These are phyloP conservation scores for Hyaloraphidium curvatum DNA, from an alignment of 192 early-diverging fungal species.

Conservation along the genomic window DNA sequence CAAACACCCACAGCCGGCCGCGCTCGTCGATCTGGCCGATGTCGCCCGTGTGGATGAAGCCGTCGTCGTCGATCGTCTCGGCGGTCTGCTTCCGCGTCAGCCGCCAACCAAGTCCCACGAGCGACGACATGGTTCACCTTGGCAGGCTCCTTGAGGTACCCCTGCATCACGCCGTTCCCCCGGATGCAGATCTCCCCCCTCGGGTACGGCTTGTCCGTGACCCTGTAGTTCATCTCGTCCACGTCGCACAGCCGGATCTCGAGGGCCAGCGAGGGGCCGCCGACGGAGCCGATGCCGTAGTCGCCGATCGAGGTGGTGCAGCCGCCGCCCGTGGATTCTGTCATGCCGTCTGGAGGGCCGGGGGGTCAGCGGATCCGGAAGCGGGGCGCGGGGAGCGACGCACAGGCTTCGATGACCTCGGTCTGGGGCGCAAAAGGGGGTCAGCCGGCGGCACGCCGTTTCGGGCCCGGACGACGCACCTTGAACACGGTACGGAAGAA, in stretches of 20 bases:
- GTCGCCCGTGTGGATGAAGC: conserved; percentile 74
- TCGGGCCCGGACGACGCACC: too few species aligned
- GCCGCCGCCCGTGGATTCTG: conserved; percentile 27
- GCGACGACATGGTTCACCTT: too few species aligned
- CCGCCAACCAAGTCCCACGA: too few species aligned
- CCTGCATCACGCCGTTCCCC: conserved; percentile 33
- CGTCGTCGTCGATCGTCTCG: conserved; percentile 53
- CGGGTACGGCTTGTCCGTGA: conserved; percentile 56
- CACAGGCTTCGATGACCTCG: background rate
- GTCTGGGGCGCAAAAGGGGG: too few species aligned
- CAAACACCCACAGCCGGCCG: conserved; percentile 50
- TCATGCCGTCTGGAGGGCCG: conserved; percentile 84
- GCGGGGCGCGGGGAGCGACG: too few species aligned
- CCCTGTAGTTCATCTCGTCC: conserved; percentile 66
- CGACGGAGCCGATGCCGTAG: background rate
- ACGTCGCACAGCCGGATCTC: conserved; percentile 80
- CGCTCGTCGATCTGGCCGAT: conserved; percentile 49
- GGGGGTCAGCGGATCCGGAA: too few species aligned
- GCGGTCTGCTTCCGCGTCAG: conserved; percentile 49
- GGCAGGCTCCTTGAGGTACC: conserved; percentile 70
- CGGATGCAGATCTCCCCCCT: conserved; percentile 76
- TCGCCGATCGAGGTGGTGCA: background rate
- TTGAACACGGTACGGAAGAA: conserved; percentile 16
- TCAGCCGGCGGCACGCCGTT: too few species aligned
- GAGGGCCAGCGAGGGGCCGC: conserved; percentile 6